These are phyloP conservation scores for Nannochloris sp. DNA, from an alignment of 139 green algal genomes.

Conservation along the genomic window DNA sequence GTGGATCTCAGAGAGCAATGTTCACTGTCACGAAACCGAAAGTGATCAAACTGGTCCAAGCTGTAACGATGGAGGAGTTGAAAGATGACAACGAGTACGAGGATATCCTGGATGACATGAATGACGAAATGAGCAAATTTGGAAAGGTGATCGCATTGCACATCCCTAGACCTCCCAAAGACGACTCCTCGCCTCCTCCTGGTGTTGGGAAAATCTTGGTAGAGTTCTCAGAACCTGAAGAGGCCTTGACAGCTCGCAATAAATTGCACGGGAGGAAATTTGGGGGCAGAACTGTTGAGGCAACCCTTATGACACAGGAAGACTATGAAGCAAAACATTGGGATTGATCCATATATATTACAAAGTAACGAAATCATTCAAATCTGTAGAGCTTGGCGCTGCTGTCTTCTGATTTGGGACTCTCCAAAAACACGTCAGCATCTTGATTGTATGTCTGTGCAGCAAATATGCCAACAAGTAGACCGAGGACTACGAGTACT, in stretches of 20 bases:
- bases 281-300: constrained; percentile 64
- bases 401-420: constrained; percentile 7
- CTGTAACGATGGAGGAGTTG: constrained; percentile 79
- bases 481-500: neutral
- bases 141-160: constrained; percentile 28
- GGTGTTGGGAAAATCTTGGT: constrained; percentile 76
- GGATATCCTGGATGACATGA: constrained; percentile 87
- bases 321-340: constrained; percentile 35
- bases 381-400: neutral
- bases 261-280: constrained; percentile 81
- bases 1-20: constrained; percentile 7
- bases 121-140: constrained; percentile 61
- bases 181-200: constrained; percentile 18
- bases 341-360: constrained; percentile 12
- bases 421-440: constrained; percentile 10
- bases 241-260: constrained; percentile 51
- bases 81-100: constrained; percentile 75
- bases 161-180: constrained; percentile 49
- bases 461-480: constrained; percentile 6
- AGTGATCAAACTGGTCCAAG: constrained; percentile 23
- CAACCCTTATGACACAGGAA: constrained; percentile 60
- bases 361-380: neutral
- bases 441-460: constrained; percentile 14
- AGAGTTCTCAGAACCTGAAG: constrained; percentile 57
- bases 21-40: constrained; percentile 6